Percentiles rank a stretch among this genome's conserved stretches.
These are phyloP conservation scores for Dacryopinax primogenitus DNA, from an alignment of 768 basidiomycete genomes.

Conservation along the genomic window DNA sequence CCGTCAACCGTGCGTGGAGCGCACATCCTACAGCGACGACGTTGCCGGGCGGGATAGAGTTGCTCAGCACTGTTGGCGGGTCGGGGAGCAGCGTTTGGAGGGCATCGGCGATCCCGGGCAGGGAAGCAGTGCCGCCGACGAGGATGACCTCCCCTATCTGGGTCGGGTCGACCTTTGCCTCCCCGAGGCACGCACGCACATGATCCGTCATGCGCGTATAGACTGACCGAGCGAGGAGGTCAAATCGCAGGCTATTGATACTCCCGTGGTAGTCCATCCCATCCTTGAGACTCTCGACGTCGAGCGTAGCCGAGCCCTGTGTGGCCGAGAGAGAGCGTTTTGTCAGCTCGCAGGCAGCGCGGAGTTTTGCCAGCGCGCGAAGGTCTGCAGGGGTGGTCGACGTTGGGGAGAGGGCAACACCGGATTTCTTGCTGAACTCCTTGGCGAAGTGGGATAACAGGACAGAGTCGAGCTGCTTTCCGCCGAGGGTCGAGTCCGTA, in stretches of 20 bases:
- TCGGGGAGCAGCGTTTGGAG: constrained; percentile 39
- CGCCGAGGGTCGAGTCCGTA: constrained; percentile 38
- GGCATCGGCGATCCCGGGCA: constrained; percentile 62
- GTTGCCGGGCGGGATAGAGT: constrained; percentile 66
- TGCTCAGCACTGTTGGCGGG: constrained; percentile 45
- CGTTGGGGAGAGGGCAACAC: constrained; percentile 53
- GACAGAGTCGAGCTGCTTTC: constrained; percentile 62
- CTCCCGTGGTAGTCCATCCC: constrained; percentile 78
- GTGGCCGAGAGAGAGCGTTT: constrained; percentile 86
- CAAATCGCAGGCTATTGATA: constrained; percentile 49
- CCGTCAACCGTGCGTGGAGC: constrained; percentile 53
- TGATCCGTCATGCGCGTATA: constrained; percentile 45
- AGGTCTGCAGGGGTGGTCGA: constrained; percentile 43
- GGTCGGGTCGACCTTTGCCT: constrained; percentile 45
- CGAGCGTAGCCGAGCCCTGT: constrained; percentile 75
- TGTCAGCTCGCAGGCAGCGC: constrained; percentile 84
- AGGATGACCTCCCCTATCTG: constrained; percentile 71
- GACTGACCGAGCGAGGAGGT: constrained; percentile 46
- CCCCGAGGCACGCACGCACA: constrained; percentile 40
- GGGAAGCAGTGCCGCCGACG: constrained; percentile 57
- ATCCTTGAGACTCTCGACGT: constrained; percentile 88
- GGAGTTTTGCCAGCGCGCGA: constrained; percentile 86
- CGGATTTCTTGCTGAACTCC: constrained; percentile 95
- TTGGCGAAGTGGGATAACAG: constrained; percentile 84
- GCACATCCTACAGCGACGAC: constrained; percentile 67